phyloP scores from a whole-genome alignment of 163 green algal species.

The Chloroidium sp. region DNA sequence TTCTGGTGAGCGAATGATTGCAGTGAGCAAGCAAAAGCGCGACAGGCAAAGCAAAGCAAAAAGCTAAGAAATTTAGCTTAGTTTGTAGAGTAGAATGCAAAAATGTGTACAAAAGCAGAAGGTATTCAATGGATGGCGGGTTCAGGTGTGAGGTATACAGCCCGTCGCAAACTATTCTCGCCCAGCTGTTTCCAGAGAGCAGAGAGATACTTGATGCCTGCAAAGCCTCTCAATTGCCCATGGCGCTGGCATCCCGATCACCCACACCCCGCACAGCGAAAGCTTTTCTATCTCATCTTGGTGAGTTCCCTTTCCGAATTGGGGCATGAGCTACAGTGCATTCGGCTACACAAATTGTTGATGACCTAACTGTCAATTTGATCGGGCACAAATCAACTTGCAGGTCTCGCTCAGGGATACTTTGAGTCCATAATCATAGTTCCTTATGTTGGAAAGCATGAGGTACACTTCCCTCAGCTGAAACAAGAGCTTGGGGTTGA shows the following conservation, averaged over 20 bases:
- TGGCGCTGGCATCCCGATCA: conserved; percentile 41
- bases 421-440: conserved; percentile 44
- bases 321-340: too few relatives aligned
- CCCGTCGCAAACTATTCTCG: too few relatives aligned
- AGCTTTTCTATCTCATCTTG: conserved; percentile 38
- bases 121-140: too few relatives aligned
- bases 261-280: conserved; percentile 37
- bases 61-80: too few relatives aligned
- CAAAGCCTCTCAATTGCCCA: not conserved
- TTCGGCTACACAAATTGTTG: too few relatives aligned
- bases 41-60: too few relatives aligned
- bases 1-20: too few relatives aligned
- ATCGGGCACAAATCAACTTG: not conserved
- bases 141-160: too few relatives aligned
- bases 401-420: conserved; percentile 14
- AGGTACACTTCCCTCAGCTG: conserved; percentile 35
- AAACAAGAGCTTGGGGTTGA: conserved; percentile 19
- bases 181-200: not conserved
- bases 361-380: too few relatives aligned
- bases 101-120: too few relatives aligned
- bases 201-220: not conserved
- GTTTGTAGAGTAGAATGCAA: too few relatives aligned
- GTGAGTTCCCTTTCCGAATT: conserved; percentile 3
- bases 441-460: conserved; percentile 41
- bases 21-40: too few relatives aligned